These are phyloP conservation scores for Casaregolazyma suthepensis DNA, from an alignment of 1,139 yeast genomes.

Conservation along the genomic window DNA sequence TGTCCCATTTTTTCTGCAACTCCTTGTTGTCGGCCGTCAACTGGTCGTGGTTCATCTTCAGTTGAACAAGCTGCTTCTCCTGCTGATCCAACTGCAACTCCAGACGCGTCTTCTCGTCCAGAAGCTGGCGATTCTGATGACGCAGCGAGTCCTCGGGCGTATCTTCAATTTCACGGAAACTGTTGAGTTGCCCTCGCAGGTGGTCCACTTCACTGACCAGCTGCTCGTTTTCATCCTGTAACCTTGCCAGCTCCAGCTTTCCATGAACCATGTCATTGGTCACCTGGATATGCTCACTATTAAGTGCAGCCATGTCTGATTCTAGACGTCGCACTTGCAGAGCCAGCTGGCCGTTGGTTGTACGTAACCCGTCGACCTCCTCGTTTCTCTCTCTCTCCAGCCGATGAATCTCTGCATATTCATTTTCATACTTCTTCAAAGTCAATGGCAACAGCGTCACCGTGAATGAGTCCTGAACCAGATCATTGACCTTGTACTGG, in stretches of 20 bases:
- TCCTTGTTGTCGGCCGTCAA: conserved; percentile 24
- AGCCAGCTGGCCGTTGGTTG: conserved; percentile 65
- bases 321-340: conserved; percentile 72
- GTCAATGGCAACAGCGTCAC: conserved; percentile 68
- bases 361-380: conserved; percentile 60
- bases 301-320: conserved; percentile 57
- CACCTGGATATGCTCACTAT: conserved; percentile 72
- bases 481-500: conserved; percentile 56
- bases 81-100: conserved; percentile 30
- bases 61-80: conserved; percentile 31
- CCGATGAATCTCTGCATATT: conserved; percentile 66
- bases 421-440: conserved; percentile 61
- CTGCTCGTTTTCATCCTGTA: conserved; percentile 58
- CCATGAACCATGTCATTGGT: conserved; percentile 69
- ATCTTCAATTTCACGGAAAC: conserved; percentile 18
- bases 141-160: conserved; percentile 9
- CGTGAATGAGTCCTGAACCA: conserved; percentile 74
- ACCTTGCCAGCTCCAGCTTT: conserved; percentile 56
- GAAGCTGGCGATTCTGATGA: conserved; percentile 32
- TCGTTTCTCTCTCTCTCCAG: conserved; percentile 61
- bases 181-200: conserved; percentile 32
- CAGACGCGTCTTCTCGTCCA: conserved; percentile 30
- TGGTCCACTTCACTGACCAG: conserved; percentile 50
- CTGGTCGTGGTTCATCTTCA: conserved; percentile 20
- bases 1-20: conserved; percentile 27